Conservation (phyloP, 768 basidiomycete genomes). For the Pleurotus eryngii region DNA sequence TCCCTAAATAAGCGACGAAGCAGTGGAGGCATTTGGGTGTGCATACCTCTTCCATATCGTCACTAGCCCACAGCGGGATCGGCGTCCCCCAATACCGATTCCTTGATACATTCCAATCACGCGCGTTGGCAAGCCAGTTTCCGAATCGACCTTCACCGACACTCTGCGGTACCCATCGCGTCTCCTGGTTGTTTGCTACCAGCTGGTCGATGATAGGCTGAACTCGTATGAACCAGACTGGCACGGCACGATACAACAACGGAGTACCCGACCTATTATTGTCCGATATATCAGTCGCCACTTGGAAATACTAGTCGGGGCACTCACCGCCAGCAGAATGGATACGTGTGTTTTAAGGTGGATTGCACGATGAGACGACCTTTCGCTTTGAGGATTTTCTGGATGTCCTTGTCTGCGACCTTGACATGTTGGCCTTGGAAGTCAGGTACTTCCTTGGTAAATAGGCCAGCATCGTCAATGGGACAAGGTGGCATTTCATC, state of each 20-base stretch:
- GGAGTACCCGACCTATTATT: slow-evolving; percentile 82
- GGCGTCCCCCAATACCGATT: slow-evolving; percentile 99
- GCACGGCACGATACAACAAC: slow-evolving; percentile 92
- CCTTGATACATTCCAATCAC: slow-evolving; percentile 99
- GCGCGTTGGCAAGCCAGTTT: slow-evolving; percentile 97
- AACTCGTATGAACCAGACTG: slow-evolving; percentile 94
- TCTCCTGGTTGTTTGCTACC: slow-evolving; percentile 85
- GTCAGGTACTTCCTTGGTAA: slow-evolving; percentile 87
- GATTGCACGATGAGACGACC: slow-evolving; percentile 87
- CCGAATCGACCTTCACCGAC: slow-evolving; percentile 93
- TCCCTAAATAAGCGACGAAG: not conserved
- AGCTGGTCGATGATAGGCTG: slow-evolving; percentile 82
- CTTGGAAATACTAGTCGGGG: not conserved
- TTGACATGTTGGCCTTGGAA: slow-evolving; percentile 89
- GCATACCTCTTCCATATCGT: slow-evolving; percentile 83
- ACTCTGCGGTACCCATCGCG: slow-evolving; percentile 91
- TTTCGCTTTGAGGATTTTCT: slow-evolving; percentile 83
- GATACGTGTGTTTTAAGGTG: slow-evolving; percentile 87
- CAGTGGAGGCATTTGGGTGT: not conserved
- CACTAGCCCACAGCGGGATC: slow-evolving; percentile 93
- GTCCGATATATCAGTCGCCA: not conserved
- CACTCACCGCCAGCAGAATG: slow-evolving; percentile 91
- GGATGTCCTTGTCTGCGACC: slow-evolving; percentile 94
- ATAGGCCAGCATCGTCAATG: slow-evolving; percentile 84
- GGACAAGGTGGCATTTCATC: slow-evolving; percentile 98